A percentile compares a stretch with the other conserved stretches of the same genome.
Conservation (phyloP, 2,329 filamentous ascomycete genomes). For the Alternaria infectoria region DNA sequence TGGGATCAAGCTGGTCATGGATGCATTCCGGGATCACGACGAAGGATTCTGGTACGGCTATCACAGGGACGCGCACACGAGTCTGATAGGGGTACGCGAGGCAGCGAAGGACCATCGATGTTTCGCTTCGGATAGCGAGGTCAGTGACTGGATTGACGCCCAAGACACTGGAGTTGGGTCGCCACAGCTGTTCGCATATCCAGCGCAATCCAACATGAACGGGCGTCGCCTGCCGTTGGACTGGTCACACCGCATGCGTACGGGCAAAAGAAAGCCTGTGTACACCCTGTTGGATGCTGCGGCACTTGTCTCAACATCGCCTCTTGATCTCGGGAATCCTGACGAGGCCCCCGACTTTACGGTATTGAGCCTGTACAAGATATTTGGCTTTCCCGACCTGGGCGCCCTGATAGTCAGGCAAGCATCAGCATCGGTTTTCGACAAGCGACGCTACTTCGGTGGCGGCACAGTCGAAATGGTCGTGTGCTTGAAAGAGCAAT, state of each 20-base stretch:
- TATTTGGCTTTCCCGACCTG: conserved; percentile 95
- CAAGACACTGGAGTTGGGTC: conserved; percentile 21
- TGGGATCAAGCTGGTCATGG: conserved; percentile 83
- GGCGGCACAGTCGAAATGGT: conserved; percentile 95
- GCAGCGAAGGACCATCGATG: conserved; percentile 70
- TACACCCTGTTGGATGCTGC: conserved; percentile 86
- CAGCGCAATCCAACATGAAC: conserved; percentile 93
- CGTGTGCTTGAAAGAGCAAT: conserved; percentile 74
- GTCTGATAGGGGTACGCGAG: conserved; percentile 79
- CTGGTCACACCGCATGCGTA: conserved; percentile 64
- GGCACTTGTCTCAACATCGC: conserved; percentile 77
- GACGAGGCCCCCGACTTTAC: conserved; percentile 78
- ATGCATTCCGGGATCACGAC: conserved; percentile 72
- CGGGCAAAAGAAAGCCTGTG: conserved; percentile 46
- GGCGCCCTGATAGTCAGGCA: conserved; percentile 85
- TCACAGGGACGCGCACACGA: conserved; percentile 85
- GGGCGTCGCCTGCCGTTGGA: conserved; percentile 74
- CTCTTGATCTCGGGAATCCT: conserved; percentile 71
- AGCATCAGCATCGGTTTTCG: conserved; percentile 67
- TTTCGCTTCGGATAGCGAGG: conserved; percentile 66
- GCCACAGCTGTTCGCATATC: conserved; percentile 74
- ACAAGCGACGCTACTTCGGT: conserved; percentile 80
- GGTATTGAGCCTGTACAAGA: conserved; percentile 90
- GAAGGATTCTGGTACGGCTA: conserved; percentile 83
- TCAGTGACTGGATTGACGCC: conserved; percentile 68